Base-by-base conservation (phyloP, 257 asterid species). In the Gentiana straminea region DNA sequence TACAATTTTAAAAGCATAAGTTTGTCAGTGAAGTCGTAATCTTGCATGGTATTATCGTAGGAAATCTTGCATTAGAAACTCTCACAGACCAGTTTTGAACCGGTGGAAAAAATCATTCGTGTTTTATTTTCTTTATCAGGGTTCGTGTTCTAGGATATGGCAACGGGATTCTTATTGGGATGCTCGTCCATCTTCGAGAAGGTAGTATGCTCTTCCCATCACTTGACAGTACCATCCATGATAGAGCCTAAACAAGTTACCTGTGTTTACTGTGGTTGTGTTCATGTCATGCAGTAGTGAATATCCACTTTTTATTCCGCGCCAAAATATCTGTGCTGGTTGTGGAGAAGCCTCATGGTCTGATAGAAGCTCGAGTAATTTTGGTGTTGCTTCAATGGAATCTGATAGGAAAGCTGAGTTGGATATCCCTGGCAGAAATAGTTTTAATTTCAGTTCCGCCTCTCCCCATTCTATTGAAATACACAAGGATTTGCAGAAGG, bases 401-500 rank as follows among this genome's bases (percentile, higher is more conserved):
- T 91, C 96, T 3, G 96, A 81, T 65, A 78, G 87, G 72, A 88
- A 73, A 75, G 88, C 85, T 70, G 81, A 74, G 64, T 75, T 82
- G 66, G 99, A 92, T 47, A 77, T 94, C 51, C 67, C 92, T 57
- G 73, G 82, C 54, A 86, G 84, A 56, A 76, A 75, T 62, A 81
- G 97, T 72, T 85, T 87, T 77, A 85, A 72, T 69, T 79, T 64
- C 68, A 62, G 94, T 57, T 80, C 94, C 60, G 94, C 94, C 61
- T 92, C 97, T 54, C 81, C 84, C 13, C 98, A 88, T 72, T 83
- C 99, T 34, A 54, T 73, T 60, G 97, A 88, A 75, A 74, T 66
- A 39, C 99, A 92, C 76, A 86, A 81, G 82, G 99, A 92, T 76
- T 75, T 92, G 83, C 97, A 88, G 81, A 92, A 92, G 84, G 99